Conservation (phyloP, 2,329 filamentous ascomycete species). For the Pseudophaeomoniella oleicola region DNA sequence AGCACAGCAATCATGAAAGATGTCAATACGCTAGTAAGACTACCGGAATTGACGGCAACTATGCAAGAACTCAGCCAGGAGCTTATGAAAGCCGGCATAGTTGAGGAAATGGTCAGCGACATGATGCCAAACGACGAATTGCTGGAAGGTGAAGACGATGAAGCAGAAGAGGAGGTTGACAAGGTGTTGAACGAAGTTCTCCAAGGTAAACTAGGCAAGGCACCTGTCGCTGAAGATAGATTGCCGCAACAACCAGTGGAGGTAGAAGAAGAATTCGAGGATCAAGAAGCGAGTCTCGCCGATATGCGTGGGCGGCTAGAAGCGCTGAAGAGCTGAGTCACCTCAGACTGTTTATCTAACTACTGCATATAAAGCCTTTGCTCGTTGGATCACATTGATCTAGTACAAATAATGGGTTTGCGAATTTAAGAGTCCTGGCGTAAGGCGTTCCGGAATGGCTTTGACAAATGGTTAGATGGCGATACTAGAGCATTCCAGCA, state of each 20-base stretch:
- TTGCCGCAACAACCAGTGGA: constrained; percentile 37
- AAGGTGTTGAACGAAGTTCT: constrained; percentile 85
- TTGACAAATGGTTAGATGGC: too few relatives aligned
- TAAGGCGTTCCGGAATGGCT: too few relatives aligned
- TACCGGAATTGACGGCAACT: constrained; percentile 76
- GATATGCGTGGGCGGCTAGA: constrained; percentile 89
- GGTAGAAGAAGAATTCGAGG: constrained; percentile 58
- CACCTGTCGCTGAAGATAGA: constrained; percentile 41
- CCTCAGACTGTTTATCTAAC: background rate
- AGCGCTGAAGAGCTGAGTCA: constrained; percentile 67
- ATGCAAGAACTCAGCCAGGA: constrained; percentile 82
- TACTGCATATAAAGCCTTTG: background rate
- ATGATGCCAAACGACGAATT: constrained; percentile 60
- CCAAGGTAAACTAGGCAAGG: constrained; percentile 62
- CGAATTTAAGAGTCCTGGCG: too few relatives aligned
- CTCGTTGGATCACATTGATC: background rate
- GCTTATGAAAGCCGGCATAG: constrained; percentile 86
- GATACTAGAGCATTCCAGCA: too few relatives aligned
- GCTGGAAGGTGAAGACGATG: constrained; percentile 56
- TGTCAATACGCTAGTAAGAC: constrained; percentile 68
- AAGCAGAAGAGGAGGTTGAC: constrained; percentile 76
- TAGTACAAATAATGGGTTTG: background rate
- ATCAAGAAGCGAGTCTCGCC: constrained; percentile 78
- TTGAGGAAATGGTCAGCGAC: constrained; percentile 94
- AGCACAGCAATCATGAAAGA: constrained; percentile 94